Base-by-base conservation (phyloP, 768 basidiomycete genomes). In the Amyloporia xantha region DNA sequence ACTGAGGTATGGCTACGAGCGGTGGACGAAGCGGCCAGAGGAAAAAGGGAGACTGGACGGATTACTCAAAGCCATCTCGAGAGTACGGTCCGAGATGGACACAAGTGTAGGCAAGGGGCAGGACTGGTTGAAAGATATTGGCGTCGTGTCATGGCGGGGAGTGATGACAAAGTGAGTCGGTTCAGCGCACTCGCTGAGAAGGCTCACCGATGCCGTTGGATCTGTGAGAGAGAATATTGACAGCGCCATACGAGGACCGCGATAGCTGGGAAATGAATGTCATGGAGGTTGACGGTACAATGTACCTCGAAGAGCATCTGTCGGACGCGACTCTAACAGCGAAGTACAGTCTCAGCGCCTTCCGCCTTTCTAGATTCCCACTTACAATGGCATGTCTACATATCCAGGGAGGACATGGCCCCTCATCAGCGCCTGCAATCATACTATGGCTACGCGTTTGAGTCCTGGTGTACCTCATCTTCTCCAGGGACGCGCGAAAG, bases 371-470 rank as follows among this genome's bases (percentile, higher is more conserved):
- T 33, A 33, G 30, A 15, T 7, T n/a, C n/a, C 30, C 9, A 15
- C 30, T 13, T 4, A 7, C 15, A 33, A 33, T 33, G 15, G 30
- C 30, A 15, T 44, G n/a, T 11, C 24, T 15, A 15, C 7, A 33
- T 3, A 1, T 41, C 2, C 54, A 91, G 91, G 60, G 77, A 86
- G 46, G 69, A 83, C 49, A 73, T 84, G 67, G 67, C 76, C n/a
- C 76, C 79, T 10, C 76, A 75, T 11, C 83, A 85, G 25, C 78
- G 76, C 1, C 67, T 74, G 21, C 79, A 82, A 59, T 75, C 75
- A 7, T 94, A 94, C 64, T 89, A 84, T 62, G 91, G 90, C 15
- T 93, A 93, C 64, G 78, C 90, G 0, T 94, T 94, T 55, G 91
- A 94, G 62, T 86, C 89, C 13, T 94, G 84, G 58, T 91, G 87